Base-by-base conservation (phyloP, 495 filamentous ascomycete genomes). In the Diplogelasinospora grovesii region DNA sequence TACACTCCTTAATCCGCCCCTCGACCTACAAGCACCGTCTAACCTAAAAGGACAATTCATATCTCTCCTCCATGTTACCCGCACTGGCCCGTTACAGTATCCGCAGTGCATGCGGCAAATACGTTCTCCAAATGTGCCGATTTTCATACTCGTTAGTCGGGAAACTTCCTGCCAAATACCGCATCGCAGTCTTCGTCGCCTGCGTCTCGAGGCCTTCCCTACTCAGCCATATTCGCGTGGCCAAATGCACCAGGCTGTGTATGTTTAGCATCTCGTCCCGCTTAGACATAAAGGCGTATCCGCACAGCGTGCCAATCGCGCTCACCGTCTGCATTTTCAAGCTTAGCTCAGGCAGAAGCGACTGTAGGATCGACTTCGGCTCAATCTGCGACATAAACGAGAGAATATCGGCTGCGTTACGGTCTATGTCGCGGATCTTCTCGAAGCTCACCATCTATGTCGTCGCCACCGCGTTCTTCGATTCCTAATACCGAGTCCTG, bases 381-480 rank as follows among this genome's bases (percentile, higher is more conserved):
- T 66, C 53, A 0, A 77, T 24, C 19, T 57, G 67, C 0, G 66
- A 41, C 48, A 75, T 68, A 29, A 68, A 55, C 0, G 49, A 56
- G 2, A 77, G 47, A 28, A 57, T 58, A 0, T 68, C 51, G 1
- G 57, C 48, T 0, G 71, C 67, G 0, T 59, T 5, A 0, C 21
- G 36, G 25, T 65, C 41, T 1, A 30, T 23, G 3, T 49, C 14
- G n/a, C 33, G 57, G 9, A 76, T 69, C 36, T 75, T 62, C 0
- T 57, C 36, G 29, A 77, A 72, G 0, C 70, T 72, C 0, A 72
- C 65, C 1, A 47, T 53, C 74, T 70, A 80, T 2, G 75, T 81
- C 1, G 59, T 61, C 0, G 69, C 72, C 3, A 81, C 60, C 5
- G 76, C 61, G 42, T 77, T 78, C 15, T 65, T 47, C 8, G 48